Base-by-base conservation (phyloP, 495 filamentous ascomycete species). In the Penicillium bovifimosum region DNA sequence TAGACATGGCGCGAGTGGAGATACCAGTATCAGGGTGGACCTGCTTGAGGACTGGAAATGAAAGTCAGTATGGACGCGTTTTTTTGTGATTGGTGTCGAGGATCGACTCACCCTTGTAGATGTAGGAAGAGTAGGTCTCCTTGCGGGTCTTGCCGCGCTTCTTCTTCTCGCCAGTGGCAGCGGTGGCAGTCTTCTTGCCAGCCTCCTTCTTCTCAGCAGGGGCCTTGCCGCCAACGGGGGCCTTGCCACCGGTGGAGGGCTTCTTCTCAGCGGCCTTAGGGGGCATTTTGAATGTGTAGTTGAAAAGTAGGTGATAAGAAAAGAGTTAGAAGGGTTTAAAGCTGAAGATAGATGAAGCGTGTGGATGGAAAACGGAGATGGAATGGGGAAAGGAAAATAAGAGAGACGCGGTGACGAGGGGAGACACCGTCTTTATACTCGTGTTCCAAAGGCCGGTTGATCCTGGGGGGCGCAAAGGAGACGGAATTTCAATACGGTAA, bases 111-210 rank as follows among this genome's bases (percentile, higher is more conserved):
- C 93, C 93, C 82, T 98, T 98, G 86, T 98, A 98, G 81, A 98
- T 98, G 86, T 98, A 98, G 38, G 87, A 93, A 60, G 89, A 95
- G 80, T 98, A 98, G 47, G 93, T 98, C 84, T 98, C 93, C 88
- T 96, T 96, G 76, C 93, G 86, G 62, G 93, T 87, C 92, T 98
- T 98, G 82, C 90, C 95, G 64, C 95, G 90, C 91, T 98, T 98
- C 88, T 97, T 98, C 90, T 98, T 97, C 54, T 97, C 93, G 54
- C 92, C 93, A 67, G 89, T 79, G 34, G 90, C 83, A 33, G 93
- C 90, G 62, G 83, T 74, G 41, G 77, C 66, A 36, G 93, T 96
- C 86, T 96, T 98, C 89, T 98, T 98, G 79, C 92, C 91, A 56
- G 91, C 95, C 73, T 96, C 92, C 86, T 97, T 96, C 87, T 97